Evolutionary conservation across 257 asterid species (phyloP).

Genomic region (Przewalskia tangutica): DNA sequence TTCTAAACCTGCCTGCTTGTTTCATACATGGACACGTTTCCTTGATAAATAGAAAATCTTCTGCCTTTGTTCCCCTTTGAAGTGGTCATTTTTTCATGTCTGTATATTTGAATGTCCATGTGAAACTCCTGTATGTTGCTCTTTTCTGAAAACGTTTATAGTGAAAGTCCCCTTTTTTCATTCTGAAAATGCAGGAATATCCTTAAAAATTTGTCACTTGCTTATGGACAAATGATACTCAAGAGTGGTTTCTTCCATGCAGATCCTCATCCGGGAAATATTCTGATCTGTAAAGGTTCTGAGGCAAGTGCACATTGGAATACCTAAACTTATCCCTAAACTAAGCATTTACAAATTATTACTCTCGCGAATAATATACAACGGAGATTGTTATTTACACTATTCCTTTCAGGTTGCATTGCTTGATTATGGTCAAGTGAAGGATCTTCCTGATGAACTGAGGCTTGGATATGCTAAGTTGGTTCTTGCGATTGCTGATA

Average conservation of each 20-base stretch:
- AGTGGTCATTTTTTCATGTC: neutral
- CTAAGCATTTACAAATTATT: neutral
- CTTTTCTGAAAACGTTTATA: constrained; percentile 1
- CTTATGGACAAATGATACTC: constrained; percentile 97
- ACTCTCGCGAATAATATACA: neutral
- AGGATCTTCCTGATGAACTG: constrained; percentile 83
- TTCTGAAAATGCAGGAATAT: constrained; percentile 55
- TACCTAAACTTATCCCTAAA: constrained; percentile 1
- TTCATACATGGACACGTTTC: neutral
- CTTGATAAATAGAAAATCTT: neutral
- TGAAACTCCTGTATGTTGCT: neutral
- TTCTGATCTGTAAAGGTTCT: constrained; percentile 87
- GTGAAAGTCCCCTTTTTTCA: neutral
- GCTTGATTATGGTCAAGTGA: constrained; percentile 99
- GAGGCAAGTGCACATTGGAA: constrained; percentile 43
- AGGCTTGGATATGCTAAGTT: constrained; percentile 91
- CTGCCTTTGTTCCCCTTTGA: neutral
- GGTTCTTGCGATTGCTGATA: constrained; percentile 86
- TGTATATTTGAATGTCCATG: neutral
- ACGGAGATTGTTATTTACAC: neutral
- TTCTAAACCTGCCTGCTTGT: constrained; percentile 8
- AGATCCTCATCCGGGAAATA: constrained; percentile 99
- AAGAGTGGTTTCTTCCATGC: constrained; percentile 98
- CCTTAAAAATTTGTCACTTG: constrained; percentile 77
- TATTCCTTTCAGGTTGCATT: constrained; percentile 60